These are phyloP conservation scores for Suhomyces chickasaworum DNA, from an alignment of 1,139 yeast genomes.

Conservation along the genomic window DNA sequence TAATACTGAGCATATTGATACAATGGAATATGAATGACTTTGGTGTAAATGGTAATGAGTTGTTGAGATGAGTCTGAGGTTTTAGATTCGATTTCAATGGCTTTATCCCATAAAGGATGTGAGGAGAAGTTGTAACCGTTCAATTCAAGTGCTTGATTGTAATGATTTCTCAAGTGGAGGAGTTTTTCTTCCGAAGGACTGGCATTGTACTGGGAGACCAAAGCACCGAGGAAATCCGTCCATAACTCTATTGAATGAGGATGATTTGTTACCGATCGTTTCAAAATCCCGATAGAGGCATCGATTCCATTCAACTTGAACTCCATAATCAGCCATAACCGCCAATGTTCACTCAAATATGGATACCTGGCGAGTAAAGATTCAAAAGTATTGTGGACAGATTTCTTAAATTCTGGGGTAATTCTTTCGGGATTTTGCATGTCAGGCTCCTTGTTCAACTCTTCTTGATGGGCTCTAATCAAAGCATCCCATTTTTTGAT, in stretches of 20 bases:
- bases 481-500: constrained; percentile 36
- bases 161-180: constrained; percentile 37
- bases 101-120: constrained; percentile 67
- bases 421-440: constrained; percentile 16
- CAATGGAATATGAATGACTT: constrained; percentile 55
- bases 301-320: constrained; percentile 57
- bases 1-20: constrained; percentile 72
- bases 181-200: constrained; percentile 17
- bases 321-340: constrained; percentile 53
- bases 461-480: constrained; percentile 26
- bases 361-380: constrained; percentile 55
- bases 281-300: constrained; percentile 48
- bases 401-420: constrained; percentile 23
- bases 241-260: constrained; percentile 66
- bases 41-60: constrained; percentile 40
- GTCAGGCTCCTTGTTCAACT: constrained; percentile 16
- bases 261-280: constrained; percentile 49
- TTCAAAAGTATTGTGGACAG: constrained; percentile 14
- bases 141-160: constrained; percentile 38
- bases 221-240: constrained; percentile 61
- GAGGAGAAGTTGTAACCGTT: constrained; percentile 63
- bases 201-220: constrained; percentile 36
- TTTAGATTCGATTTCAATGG: constrained; percentile 49
- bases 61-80: constrained; percentile 18
- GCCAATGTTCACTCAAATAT: constrained; percentile 61